Evolutionary conservation across 768 basidiomycete species (phyloP).

Genomic region (Leucocoprinus sp.): DNA sequence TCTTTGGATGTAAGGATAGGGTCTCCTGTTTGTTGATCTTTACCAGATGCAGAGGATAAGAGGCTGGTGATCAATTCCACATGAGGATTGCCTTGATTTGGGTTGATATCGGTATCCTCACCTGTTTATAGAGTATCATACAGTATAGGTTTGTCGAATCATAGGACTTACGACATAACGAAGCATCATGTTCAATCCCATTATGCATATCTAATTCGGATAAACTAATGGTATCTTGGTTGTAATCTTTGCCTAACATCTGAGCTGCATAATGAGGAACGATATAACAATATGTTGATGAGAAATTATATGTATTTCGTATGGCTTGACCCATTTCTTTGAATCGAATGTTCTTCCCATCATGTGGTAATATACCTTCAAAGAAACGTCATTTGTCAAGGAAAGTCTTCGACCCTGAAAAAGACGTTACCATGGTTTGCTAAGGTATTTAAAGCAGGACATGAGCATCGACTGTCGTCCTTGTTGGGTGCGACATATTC

Average conservation of each 20-base stretch:
- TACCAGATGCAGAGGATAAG: constrained; percentile 49
- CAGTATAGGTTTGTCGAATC: background rate
- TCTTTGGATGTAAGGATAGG: constrained; percentile 47
- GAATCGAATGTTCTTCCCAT: constrained; percentile 64
- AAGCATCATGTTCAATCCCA: constrained; percentile 65
- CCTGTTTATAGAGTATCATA: constrained; percentile 26
- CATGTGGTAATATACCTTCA: constrained; percentile 55
- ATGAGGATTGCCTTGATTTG: constrained; percentile 47
- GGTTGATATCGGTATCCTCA: constrained; percentile 35
- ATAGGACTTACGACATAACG: constrained; percentile 43
- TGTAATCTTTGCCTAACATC: constrained; percentile 47
- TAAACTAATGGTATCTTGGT: constrained; percentile 53
- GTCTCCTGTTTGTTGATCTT: constrained; percentile 34
- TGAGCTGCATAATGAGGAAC: constrained; percentile 54
- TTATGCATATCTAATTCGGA: constrained; percentile 65
- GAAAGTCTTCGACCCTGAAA: background rate
- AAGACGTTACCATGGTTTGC: constrained; percentile 66
- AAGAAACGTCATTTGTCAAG: constrained; percentile 15
- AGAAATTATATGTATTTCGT: constrained; percentile 59
- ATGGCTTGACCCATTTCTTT: constrained; percentile 33
- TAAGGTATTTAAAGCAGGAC: constrained; percentile 71
- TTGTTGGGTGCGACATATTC: constrained; percentile 48
- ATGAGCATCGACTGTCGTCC: constrained; percentile 63
- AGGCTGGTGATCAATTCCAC: constrained; percentile 45
- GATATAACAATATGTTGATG: constrained; percentile 56